phyloP scores from a whole-genome alignment of 352 stramenopile genomes.

The Globisporangium rhizosaccharum region DNA sequence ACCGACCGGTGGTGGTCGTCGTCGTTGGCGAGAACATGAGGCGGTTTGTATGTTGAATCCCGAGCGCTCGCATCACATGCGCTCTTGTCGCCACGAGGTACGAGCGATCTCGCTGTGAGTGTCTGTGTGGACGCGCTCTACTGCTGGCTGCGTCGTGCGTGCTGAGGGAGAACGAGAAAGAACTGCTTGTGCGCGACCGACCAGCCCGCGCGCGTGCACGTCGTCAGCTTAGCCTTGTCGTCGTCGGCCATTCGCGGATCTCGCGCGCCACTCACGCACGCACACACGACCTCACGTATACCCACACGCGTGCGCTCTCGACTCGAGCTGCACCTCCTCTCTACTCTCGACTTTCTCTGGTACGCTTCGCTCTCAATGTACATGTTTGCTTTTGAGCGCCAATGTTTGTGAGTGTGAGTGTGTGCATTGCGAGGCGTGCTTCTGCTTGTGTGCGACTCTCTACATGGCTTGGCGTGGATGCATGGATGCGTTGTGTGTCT shows the following conservation, averaged over 20 bases:
- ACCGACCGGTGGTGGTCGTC: constrained; percentile 13
- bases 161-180: neutral
- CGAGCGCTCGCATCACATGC: neutral
- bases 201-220: neutral
- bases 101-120: neutral
- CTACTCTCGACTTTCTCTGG: neutral
- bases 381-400: neutral
- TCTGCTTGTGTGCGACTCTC: too few relatives aligned
- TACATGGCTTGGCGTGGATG: neutral
- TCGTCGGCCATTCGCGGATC: neutral
- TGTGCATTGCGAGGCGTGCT: neutral
- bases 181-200: neutral
- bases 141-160: neutral
- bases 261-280: neutral
- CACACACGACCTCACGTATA: neutral
- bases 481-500: too few relatives aligned
- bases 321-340: too few relatives aligned
- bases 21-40: constrained; percentile 9
- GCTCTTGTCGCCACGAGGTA: neutral
- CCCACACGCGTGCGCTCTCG: too few relatives aligned
- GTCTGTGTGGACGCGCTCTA: neutral
- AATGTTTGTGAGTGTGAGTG: neutral
- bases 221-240: neutral
- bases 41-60: constrained; percentile 12
- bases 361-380: neutral